A percentile compares a stretch with the other conserved stretches of the same genome.
Conservation (phyloP, 257 asterid species). For the Fraxinus anomala region DNA sequence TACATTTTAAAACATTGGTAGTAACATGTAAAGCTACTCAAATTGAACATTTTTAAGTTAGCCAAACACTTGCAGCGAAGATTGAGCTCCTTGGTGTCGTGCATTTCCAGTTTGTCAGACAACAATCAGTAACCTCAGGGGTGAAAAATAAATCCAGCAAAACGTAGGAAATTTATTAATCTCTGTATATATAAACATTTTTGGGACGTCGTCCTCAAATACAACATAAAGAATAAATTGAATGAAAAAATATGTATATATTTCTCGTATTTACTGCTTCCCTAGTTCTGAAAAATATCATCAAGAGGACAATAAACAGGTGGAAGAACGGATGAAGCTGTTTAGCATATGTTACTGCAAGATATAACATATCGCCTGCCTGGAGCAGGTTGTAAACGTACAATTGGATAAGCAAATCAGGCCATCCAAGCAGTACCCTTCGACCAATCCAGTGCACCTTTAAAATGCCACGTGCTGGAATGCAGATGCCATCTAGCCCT, state of each 20-base stretch:
- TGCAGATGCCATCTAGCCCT: not conserved
- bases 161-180: not conserved
- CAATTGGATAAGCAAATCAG: not conserved
- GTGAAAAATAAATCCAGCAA: not conserved
- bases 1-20: too few relatives aligned
- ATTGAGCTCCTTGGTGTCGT: not conserved
- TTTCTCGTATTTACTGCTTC: constrained; percentile 20
- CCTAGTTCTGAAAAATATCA: constrained; percentile 20
- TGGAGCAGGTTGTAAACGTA: not conserved
- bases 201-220: constrained; percentile 3
- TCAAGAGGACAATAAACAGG: not conserved
- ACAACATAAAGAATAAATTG: constrained; percentile 41
- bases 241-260: constrained; percentile 21
- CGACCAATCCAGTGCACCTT: not conserved
- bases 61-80: not conserved
- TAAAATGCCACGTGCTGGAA: constrained; percentile 1
- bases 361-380: constrained; percentile 2
- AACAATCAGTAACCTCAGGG: not conserved
- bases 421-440: not conserved
- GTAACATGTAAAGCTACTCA: too few relatives aligned
- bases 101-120: not conserved
- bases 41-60: too few relatives aligned
- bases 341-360: constrained; percentile 1
- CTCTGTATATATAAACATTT: constrained; percentile 4
- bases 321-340: constrained; percentile 10